phyloP scores from a whole-genome alignment of 352 stramenopile species.

The Phytophthora europaea region DNA sequence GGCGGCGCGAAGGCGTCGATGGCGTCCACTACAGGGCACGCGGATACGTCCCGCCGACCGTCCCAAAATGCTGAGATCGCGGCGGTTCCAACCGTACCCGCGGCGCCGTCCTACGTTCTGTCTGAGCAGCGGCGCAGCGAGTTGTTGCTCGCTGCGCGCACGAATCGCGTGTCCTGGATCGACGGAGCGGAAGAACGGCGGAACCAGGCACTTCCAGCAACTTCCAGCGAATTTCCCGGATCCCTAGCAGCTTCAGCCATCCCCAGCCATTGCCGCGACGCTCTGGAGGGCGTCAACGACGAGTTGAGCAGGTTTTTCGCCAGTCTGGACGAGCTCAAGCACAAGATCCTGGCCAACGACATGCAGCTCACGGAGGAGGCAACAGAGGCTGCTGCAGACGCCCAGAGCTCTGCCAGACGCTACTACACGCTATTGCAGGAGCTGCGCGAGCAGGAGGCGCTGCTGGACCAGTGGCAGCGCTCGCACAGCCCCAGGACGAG shows the following conservation, averaged over 20 bases:
- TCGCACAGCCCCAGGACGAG: slow-evolving; percentile 42
- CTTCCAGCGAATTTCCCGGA: not conserved
- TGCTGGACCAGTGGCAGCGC: slow-evolving; percentile 58
- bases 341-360: slow-evolving; percentile 49
- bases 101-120: slow-evolving; percentile 57
- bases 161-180: slow-evolving; percentile 78
- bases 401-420: not conserved
- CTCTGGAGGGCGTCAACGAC: slow-evolving; percentile 51
- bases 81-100: slow-evolving; percentile 16
- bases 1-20: slow-evolving; percentile 21
- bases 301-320: slow-evolving; percentile 50
- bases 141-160: slow-evolving; percentile 75
- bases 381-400: not conserved
- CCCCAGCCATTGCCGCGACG: slow-evolving; percentile 48
- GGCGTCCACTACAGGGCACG: slow-evolving; percentile 11
- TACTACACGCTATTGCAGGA: slow-evolving; percentile 64
- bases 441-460: slow-evolving; percentile 43
- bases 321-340: slow-evolving; percentile 54
- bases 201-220: not conserved
- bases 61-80: slow-evolving; percentile 16
- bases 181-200: slow-evolving; percentile 52
- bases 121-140: slow-evolving; percentile 79
- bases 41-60: not conserved
- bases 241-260: slow-evolving; percentile 10
- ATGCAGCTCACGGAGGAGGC: slow-evolving; percentile 34